Conservation (phyloP, 352 stramenopile species). For the Phytopythium montanum region DNA sequence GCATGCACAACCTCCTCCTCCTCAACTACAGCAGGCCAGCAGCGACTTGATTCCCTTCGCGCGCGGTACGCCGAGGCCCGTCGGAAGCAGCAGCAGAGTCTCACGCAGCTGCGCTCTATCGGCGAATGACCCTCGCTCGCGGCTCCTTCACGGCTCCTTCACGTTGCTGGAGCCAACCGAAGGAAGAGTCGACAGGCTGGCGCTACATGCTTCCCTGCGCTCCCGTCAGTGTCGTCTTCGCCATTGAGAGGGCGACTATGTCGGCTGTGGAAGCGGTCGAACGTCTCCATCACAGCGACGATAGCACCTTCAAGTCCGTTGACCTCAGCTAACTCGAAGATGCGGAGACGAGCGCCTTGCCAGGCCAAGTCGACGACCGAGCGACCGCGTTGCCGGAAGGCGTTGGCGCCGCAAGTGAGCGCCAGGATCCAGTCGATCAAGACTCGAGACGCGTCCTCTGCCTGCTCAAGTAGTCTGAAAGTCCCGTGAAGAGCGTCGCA, state of each 20-base stretch:
- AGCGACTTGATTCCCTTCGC: slow-evolving; percentile 12
- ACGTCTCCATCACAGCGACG: slow-evolving; percentile 4
- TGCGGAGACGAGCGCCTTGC: slow-evolving; percentile 38
- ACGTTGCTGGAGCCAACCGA: neutral
- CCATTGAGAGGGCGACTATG: neutral
- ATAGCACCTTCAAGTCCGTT: slow-evolving; percentile 17
- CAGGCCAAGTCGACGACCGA: slow-evolving; percentile 23
- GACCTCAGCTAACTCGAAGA: slow-evolving; percentile 31
- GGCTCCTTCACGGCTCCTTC: too few relatives aligned
- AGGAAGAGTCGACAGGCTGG: neutral
- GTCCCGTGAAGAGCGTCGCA: neutral
- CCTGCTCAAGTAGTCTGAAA: neutral
- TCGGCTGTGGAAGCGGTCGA: slow-evolving; percentile 3
- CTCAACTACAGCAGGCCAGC: neutral
- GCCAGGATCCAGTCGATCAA: slow-evolving; percentile 33
- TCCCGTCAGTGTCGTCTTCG: neutral
- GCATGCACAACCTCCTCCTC: neutral
- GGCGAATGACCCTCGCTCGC: too few relatives aligned
- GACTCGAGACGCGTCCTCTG: neutral
- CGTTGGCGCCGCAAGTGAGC: slow-evolving; percentile 32
- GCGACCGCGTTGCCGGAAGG: slow-evolving; percentile 27
- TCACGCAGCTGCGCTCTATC: neutral
- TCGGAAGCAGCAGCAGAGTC: slow-evolving; percentile 13
- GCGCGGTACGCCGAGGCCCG: slow-evolving; percentile 12
- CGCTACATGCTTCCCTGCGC: neutral